Evolutionary conservation across 352 stramenopile species (phyloP), one percentile per base, ranked within the genome.

Genomic region (Globisporangium alternatum): DNA sequence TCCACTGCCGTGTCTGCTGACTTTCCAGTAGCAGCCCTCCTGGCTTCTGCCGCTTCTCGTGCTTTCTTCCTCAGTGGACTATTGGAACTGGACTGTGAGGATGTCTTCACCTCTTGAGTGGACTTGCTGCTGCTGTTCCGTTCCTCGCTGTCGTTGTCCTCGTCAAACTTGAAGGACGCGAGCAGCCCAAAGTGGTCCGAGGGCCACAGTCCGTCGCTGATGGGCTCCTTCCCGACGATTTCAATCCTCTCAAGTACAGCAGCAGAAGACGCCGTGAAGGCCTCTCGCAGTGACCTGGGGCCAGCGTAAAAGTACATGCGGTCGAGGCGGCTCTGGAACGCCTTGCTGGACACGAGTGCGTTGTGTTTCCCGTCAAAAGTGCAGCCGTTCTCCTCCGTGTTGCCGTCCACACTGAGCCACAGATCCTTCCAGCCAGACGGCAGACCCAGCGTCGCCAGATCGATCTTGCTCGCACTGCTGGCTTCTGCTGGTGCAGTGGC

Each of bases 141-240:
- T 41, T 41, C 21, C 33, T 43, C 37, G 22, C 4, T 56, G 19
- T 70, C 47, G 5, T 62, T 25, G 6, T 75, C 60, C 30, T 72
- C 48, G 5, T 51, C 49, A 54, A 88, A 76, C 2, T 62, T 70
- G 56, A 86, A 87, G 0, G 70, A 76, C 41, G 74, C 72, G 56
- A 89, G 66, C 17, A 93, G 56, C 7, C 85, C 85, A 68, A 88
- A 93, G 52, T 93, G 85, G 55, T 93, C 82, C 1, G 85, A 93
- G 5, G 78, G 64, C 84, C 84, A 93, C 3, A 91, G 45, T 33
- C 76, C 72, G n/a, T 90, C 77, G 3, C 76, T 69, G 41, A 93
- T 91, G 25, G 80, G 76, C 60, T 86, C 69, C 25, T 84, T 87
- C 17, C 82, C 84, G 2, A 93, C 71, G 39, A 93, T 78, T 6